Evolutionary conservation across 331 rosid genomes (phyloP).

Genomic region (Saraca asoca): DNA sequence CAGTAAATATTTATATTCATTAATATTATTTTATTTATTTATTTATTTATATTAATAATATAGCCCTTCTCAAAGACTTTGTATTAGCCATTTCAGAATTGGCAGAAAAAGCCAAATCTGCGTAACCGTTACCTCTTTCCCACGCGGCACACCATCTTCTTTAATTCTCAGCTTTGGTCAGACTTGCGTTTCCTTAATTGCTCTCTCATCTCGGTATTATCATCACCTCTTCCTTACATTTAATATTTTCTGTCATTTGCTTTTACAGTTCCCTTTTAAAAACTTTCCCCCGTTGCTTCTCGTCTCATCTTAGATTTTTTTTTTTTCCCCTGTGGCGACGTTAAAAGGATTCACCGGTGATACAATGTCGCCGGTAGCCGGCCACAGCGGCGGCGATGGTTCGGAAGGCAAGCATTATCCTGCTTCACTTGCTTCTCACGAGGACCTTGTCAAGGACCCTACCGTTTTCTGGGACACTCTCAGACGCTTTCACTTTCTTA

Average conservation of each 20-base stretch:
- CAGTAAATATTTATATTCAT: slow-evolving; percentile 24
- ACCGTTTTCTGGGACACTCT: slow-evolving; percentile 83
- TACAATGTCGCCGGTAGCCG: slow-evolving; percentile 49
- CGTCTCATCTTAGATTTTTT: neutral
- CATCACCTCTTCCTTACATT: slow-evolving; percentile 35
- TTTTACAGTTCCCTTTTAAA: neutral
- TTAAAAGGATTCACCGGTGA: neutral
- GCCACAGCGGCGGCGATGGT: slow-evolving; percentile 22
- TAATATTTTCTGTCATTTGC: slow-evolving; percentile 1
- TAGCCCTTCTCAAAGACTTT: too few species aligned
- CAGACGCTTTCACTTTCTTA: slow-evolving; percentile 73
- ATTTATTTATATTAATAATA: too few species aligned
- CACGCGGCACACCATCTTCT: slow-evolving; percentile 69
- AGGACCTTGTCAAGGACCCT: slow-evolving; percentile 50
- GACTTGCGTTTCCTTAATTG: slow-evolving; percentile 48
- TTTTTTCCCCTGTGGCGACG: slow-evolving; percentile 29
- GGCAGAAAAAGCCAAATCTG: slow-evolving; percentile 57
- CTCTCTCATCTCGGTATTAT: slow-evolving; percentile 48
- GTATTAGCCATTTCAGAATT: slow-evolving; percentile 28
- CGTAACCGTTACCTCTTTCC: slow-evolving; percentile 60
- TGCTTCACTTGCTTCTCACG: slow-evolving; percentile 67
- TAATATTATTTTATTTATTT: neutral
- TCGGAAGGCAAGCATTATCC: slow-evolving; percentile 62
- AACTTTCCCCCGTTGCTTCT: neutral
- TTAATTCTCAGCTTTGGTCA: slow-evolving; percentile 47